Conservation (phyloP, 768 basidiomycete species). For the Podaxis mareebaensis region DNA sequence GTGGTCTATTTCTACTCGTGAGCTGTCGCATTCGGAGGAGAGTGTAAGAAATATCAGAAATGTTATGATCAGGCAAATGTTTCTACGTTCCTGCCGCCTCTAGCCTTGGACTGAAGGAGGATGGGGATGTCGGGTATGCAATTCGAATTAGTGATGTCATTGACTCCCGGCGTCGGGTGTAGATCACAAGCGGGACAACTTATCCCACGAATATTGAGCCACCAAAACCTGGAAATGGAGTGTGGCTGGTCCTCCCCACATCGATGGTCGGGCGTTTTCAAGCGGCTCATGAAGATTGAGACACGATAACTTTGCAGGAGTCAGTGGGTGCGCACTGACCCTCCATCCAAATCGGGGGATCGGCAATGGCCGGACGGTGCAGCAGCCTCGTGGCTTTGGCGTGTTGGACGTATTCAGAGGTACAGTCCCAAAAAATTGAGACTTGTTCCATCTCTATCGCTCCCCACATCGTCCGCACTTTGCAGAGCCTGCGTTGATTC, state of each 20-base stretch:
- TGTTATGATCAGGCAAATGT: neutral
- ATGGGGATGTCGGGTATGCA: neutral
- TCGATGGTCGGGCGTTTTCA: neutral
- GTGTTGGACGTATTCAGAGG: conserved; percentile 29
- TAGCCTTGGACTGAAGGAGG: neutral
- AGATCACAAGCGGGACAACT: neutral
- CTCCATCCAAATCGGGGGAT: neutral
- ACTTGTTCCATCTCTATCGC: conserved; percentile 15
- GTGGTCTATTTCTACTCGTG: no score
- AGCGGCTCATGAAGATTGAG: neutral
- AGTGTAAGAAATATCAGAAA: neutral
- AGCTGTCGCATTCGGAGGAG: no score
- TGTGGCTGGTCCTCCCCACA: neutral
- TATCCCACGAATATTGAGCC: neutral
- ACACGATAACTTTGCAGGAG: neutral
- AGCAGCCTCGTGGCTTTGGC: conserved; percentile 46
- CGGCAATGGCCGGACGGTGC: conserved; percentile 32
- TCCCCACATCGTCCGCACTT: conserved; percentile 6
- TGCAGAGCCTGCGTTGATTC: neutral
- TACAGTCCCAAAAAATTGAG: conserved; percentile 24
- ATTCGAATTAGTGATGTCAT: neutral
- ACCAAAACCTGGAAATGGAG: neutral
- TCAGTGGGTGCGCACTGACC: conserved; percentile 11
- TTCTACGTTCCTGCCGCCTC: neutral
- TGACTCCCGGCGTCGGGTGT: neutral